Conservation (phyloP, 148 eudicot genomes). For the Vaccinium darrowii region DNA sequence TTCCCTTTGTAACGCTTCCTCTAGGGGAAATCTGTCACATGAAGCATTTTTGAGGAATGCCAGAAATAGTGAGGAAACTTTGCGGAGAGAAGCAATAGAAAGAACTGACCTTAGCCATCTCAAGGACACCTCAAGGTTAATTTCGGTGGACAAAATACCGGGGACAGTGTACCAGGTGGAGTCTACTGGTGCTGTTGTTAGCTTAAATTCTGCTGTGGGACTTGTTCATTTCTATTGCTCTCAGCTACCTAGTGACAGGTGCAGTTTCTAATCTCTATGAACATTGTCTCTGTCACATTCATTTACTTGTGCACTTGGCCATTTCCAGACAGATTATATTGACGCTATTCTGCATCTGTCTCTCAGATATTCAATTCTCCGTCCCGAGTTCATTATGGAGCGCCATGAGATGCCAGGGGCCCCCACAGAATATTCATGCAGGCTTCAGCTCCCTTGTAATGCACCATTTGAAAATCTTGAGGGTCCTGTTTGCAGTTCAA, state of each 20-base stretch:
- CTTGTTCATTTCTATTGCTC: conserved; percentile 93
- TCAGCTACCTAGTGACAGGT: conserved; percentile 97
- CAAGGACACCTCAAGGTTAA: conserved; percentile 57
- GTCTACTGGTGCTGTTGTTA: conserved; percentile 97
- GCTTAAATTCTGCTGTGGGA: conserved; percentile 98
- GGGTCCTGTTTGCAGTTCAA: conserved; percentile 87
- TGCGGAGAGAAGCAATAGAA: conserved; percentile 93
- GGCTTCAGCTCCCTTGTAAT: conserved; percentile 97
- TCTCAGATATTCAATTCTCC: conserved; percentile 90
- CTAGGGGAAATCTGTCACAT: conserved; percentile 83
- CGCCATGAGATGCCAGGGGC: conserved; percentile 81
- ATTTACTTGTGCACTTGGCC: background rate
- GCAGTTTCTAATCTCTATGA: conserved; percentile 11
- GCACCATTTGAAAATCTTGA: conserved; percentile 94
- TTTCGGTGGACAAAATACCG: conserved; percentile 53
- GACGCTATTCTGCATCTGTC: background rate
- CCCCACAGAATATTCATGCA: conserved; percentile 83
- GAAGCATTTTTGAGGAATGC: conserved; percentile 90
- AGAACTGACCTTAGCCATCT: conserved; percentile 95
- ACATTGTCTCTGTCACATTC: background rate
- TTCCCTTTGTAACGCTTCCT: conserved; percentile 13
- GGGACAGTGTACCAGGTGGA: conserved; percentile 83
- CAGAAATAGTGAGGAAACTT: conserved; percentile 93
- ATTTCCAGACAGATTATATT: conserved; percentile 1
- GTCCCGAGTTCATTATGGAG: conserved; percentile 93